Evolutionary conservation across 1,284 basidiomycete genomes (phyloP).

Genomic region (Mycosarcoma mackinlayi): DNA sequence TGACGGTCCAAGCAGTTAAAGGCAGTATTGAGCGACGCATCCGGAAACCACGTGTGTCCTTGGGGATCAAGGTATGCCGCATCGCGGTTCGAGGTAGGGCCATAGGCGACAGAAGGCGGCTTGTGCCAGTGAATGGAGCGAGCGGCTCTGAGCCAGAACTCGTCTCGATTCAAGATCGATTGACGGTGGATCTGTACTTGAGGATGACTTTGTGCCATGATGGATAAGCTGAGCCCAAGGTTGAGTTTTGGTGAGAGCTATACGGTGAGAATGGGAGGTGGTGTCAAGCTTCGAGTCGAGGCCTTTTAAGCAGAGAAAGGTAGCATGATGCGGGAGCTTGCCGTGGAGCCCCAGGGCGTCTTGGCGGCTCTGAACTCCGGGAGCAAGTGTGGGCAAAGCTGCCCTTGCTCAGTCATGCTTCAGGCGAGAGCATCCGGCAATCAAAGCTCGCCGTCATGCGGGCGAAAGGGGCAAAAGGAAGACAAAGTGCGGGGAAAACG

Average conservation of each 20-base stretch:
- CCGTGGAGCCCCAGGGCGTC: no score
- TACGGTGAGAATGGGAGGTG: not conserved
- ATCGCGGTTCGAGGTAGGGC: conserved; percentile 26
- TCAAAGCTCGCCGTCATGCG: not conserved
- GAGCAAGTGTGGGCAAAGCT: not conserved
- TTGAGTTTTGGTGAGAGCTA: no score
- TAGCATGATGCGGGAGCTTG: conserved; percentile 5
- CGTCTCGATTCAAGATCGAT: conserved; percentile 43
- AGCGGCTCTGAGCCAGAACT: conserved; percentile 57
- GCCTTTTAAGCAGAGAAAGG: not conserved
- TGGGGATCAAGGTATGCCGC: conserved; percentile 34
- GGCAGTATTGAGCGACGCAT: conserved; percentile 51
- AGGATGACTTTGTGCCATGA: conserved; percentile 35
- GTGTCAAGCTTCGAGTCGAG: not conserved
- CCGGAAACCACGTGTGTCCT: conserved; percentile 53
- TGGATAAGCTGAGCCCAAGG: no score
- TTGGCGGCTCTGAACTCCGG: not conserved
- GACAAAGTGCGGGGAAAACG: conserved; percentile 27
- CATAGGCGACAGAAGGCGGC: conserved; percentile 47
- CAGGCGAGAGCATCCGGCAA: conserved; percentile 2
- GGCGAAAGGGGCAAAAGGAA: not conserved
- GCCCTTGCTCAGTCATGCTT: no score
- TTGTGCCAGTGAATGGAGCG: conserved; percentile 56
- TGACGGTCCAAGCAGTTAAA: conserved; percentile 51
- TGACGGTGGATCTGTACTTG: conserved; percentile 52